Percentiles rank a stretch among this genome's conserved stretches.
Evolutionary conservation across 257 asterid genomes (phyloP).

Genomic region (Solanum corneliomulleri): DNA sequence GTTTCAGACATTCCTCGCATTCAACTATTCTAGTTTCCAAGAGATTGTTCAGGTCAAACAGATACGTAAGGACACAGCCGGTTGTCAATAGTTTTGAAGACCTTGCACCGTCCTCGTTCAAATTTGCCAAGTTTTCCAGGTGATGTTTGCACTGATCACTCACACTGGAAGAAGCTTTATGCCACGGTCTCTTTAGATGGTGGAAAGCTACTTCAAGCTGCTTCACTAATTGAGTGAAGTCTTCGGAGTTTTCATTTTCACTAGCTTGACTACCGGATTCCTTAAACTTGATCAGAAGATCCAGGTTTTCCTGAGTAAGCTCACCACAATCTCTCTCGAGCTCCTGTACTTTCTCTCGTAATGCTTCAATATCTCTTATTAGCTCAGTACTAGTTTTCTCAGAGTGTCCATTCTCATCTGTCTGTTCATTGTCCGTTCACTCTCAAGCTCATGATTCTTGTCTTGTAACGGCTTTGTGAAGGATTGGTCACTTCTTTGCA

Average conservation of each 20-base stretch:
- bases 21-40: conserved; percentile 40
- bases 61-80: conserved; percentile 7
- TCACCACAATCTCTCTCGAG: conserved; percentile 74
- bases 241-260: conserved; percentile 10
- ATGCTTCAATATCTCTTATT: conserved; percentile 29
- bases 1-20: conserved; percentile 16
- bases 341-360: conserved; percentile 54
- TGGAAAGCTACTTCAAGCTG: conserved; percentile 33
- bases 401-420: conserved; percentile 8
- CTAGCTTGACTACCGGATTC: conserved; percentile 19
- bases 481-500: conserved; percentile 22
- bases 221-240: conserved; percentile 20
- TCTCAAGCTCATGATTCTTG: conserved; percentile 34
- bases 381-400: conserved; percentile 17
- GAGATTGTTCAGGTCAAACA: conserved; percentile 52
- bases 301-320: conserved; percentile 85
- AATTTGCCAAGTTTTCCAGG: conserved; percentile 13
- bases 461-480: conserved; percentile 32
- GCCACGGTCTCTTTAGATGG: conserved; percentile 39
- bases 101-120: conserved; percentile 5
- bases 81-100: conserved; percentile 9
- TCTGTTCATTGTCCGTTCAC: conserved; percentile 21
- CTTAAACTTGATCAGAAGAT: conserved; percentile 68
- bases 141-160: conserved; percentile 8
- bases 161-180: conserved; percentile 1